Evolutionary conservation across 768 basidiomycete species (phyloP), one percentile per base, ranked within the genome.

Genomic region (Serendipita sp.): DNA sequence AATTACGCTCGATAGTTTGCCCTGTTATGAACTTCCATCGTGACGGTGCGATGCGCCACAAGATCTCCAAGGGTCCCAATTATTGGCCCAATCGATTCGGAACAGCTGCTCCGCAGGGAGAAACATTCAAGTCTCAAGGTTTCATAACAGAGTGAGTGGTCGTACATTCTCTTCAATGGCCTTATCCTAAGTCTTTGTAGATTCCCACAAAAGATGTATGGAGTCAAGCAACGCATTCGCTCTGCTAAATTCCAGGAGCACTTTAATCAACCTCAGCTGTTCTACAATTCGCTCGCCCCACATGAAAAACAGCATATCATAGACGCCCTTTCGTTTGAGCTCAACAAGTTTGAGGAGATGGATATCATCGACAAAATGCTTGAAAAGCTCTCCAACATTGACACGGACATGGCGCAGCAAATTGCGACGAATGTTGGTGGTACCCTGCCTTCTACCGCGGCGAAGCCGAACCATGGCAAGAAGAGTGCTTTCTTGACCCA

Each of bases 41-140:
- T 42, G 85, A 84, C 67, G 86, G 87, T 1, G 69, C 76, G 64
- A 71, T 72, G 63, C 78, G 83, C 53, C 78, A 80, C 64, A 79
- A 74, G 30, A 87, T 88, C 63, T 74, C 76, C 45, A 81, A 79
- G 68, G 79, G 78, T 60, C 71, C 65, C 3, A 91, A 91, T 67
- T 94, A 94, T 69, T 88, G 82, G 80, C 92, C 92, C 0, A 93
- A 93, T 69, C 80, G 91, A 11, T 77, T 79, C 48, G 70, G 75
- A 11, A 69, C 75, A 3, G 78, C 76, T 13, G 73, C 72, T 13
- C 84, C 85, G 1, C 65, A 82, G 3, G 88, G 86, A 7, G 86
- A 38, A 3, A 24, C 45, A 81, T 30, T 84, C 11, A 38, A 56
- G 16, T 20, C 42, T 26, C 50, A 63, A 33, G 62, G 51, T 3